These are phyloP conservation scores for Citrus hindsii DNA, from an alignment of 345 rosid genomes.

Conservation along the genomic window DNA sequence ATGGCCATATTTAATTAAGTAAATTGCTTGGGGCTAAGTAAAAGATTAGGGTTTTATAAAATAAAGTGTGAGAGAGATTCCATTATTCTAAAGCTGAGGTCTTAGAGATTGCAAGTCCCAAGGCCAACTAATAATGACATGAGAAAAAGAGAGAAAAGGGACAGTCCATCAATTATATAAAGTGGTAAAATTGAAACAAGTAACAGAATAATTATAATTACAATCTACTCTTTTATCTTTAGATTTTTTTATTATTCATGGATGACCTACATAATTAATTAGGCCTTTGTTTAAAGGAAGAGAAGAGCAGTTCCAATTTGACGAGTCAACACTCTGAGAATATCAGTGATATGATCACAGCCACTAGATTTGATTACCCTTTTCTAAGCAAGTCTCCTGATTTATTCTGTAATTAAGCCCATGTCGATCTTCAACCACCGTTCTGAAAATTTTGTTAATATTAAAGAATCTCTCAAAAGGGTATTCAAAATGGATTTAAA, in stretches of 20 bases:
- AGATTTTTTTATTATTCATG: slow-evolving; percentile 14
- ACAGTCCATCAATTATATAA: slow-evolving; percentile 24
- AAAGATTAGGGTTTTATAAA: slow-evolving; percentile 21
- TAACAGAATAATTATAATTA: neutral
- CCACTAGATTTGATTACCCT: slow-evolving; percentile 18
- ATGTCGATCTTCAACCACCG: neutral
- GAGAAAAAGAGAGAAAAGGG: slow-evolving; percentile 27
- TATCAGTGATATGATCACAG: neutral
- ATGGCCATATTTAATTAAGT: neutral
- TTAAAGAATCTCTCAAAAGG: neutral
- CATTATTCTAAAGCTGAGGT: slow-evolving; percentile 56
- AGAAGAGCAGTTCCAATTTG: neutral
- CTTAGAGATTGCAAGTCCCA: slow-evolving; percentile 75
- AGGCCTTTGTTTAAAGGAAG: slow-evolving; percentile 2
- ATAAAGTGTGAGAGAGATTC: slow-evolving; percentile 36
- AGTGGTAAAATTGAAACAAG: slow-evolving; percentile 5
- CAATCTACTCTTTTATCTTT: neutral
- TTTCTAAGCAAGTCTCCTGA: neutral
- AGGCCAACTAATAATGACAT: slow-evolving; percentile 89
- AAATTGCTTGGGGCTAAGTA: slow-evolving; percentile 18
- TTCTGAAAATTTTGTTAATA: neutral
- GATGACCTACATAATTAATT: slow-evolving; percentile 4
- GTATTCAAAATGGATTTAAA: neutral
- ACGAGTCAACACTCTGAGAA: slow-evolving; percentile 25
- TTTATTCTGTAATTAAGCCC: neutral